These are phyloP conservation scores for Euphrasia arctica DNA, from an alignment of 305 asterid genomes.

Conservation along the genomic window DNA sequence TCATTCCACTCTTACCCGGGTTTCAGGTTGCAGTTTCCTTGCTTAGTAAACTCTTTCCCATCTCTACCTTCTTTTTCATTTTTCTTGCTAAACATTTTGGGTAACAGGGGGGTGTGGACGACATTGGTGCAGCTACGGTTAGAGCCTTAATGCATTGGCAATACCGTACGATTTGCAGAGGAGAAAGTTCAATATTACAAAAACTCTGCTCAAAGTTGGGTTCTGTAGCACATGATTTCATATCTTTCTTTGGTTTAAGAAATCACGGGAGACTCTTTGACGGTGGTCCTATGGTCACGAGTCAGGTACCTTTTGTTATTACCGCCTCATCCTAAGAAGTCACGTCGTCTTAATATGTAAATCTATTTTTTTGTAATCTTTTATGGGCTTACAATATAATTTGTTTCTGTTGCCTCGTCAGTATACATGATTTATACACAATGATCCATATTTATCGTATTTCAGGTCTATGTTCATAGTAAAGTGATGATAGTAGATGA, in stretches of 20 bases:
- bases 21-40: slow-evolving; percentile 61
- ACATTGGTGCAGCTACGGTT: slow-evolving; percentile 93
- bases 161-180: slow-evolving; percentile 83
- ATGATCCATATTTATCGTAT: slow-evolving; percentile 13
- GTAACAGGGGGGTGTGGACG: slow-evolving; percentile 93
- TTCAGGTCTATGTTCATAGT: slow-evolving; percentile 90
- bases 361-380: not conserved
- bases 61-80: slow-evolving; percentile 13
- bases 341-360: not conserved
- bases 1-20: slow-evolving; percentile 93
- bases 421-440: slow-evolving; percentile 5
- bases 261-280: slow-evolving; percentile 68
- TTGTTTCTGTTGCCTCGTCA: slow-evolving; percentile 9
- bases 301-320: slow-evolving; percentile 51
- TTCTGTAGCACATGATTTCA: slow-evolving; percentile 55
- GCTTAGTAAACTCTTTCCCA: slow-evolving; percentile 19
- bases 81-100: slow-evolving; percentile 16
- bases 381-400: not conserved
- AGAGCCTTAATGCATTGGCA: slow-evolving; percentile 99
- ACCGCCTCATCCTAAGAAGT: no score
- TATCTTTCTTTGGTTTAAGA: slow-evolving; percentile 90
- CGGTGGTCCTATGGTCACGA: slow-evolving; percentile 69
- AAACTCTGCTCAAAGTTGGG: slow-evolving; percentile 74
- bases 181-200: slow-evolving; percentile 72
- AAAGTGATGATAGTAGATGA: slow-evolving; percentile 97